These are phyloP conservation scores for Serendipita sp. DNA, from an alignment of 768 basidiomycete species.

Conservation along the genomic window DNA sequence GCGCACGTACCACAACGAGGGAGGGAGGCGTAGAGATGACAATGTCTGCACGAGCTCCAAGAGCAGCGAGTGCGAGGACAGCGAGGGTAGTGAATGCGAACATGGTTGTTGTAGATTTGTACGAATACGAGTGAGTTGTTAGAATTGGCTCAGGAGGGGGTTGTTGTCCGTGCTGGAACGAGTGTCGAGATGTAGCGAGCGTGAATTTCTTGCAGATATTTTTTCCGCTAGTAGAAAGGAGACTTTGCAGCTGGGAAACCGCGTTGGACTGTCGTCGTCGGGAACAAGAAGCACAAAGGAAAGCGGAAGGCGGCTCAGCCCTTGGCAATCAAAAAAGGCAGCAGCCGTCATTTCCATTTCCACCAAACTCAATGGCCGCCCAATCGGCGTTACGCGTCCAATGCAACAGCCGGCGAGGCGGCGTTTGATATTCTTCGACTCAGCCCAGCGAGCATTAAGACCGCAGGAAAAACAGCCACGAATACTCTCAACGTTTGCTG, in stretches of 20 bases:
- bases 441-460: too few relatives aligned
- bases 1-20: background rate
- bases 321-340: too few relatives aligned
- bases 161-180: background rate
- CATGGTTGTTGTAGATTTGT: background rate
- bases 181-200: background rate
- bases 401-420: background rate
- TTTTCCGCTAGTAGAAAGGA: background rate
- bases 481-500: background rate
- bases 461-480: background rate
- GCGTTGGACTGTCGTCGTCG: background rate
- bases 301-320: background rate
- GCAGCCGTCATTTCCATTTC: background rate
- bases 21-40: background rate
- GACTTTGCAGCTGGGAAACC: background rate
- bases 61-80: background rate
- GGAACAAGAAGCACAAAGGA: background rate
- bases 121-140: too few relatives aligned
- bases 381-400: background rate
- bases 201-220: background rate
- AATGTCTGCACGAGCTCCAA: background rate
- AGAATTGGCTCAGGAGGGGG: background rate
- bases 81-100: background rate
- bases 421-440: background rate
- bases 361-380: conserved; percentile 1